Evolutionary conservation across 2,329 filamentous ascomycete genomes (phyloP).

Genomic region (Trichoderma gracile): DNA sequence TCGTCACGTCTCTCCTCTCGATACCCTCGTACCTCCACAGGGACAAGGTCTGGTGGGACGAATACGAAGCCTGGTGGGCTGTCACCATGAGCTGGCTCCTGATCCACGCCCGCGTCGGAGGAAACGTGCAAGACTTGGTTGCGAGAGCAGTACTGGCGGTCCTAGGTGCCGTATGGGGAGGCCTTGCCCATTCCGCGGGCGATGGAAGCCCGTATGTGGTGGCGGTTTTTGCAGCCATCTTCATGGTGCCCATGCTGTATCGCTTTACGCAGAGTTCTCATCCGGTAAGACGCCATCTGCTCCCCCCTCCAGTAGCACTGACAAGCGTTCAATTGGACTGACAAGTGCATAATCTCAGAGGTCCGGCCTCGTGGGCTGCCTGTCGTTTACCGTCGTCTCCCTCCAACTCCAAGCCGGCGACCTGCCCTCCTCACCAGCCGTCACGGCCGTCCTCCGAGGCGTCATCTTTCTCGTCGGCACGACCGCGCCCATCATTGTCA

Average conservation of each 20-base stretch:
- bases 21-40: slow-evolving; percentile 54
- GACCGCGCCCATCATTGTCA: slow-evolving; percentile 54
- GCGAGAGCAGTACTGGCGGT: slow-evolving; percentile 51
- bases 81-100: slow-evolving; percentile 59
- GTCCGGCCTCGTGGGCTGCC: slow-evolving; percentile 59
- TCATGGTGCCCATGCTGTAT: slow-evolving; percentile 62
- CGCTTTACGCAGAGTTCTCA: slow-evolving; percentile 57
- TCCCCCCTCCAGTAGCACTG: not conserved
- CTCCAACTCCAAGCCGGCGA: slow-evolving; percentile 42
- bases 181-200: slow-evolving; percentile 51
- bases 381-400: slow-evolving; percentile 58
- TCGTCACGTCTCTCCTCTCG: slow-evolving; percentile 53
- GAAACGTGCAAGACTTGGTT: slow-evolving; percentile 59
- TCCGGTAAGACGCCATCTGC: slow-evolving; percentile 41
- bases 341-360: slow-evolving; percentile 38
- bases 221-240: slow-evolving; percentile 55
- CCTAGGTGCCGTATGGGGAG: slow-evolving; percentile 57
- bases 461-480: slow-evolving; percentile 56
- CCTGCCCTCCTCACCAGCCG: slow-evolving; percentile 38
- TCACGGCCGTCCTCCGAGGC: slow-evolving; percentile 50
- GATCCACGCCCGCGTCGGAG: slow-evolving; percentile 52
- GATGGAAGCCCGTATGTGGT: slow-evolving; percentile 57
- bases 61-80: slow-evolving; percentile 59
- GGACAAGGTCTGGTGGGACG: slow-evolving; percentile 54
- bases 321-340: slow-evolving; percentile 14